phyloP scores from a whole-genome alignment of 352 stramenopile species.

The Phytophthora cactorum region DNA sequence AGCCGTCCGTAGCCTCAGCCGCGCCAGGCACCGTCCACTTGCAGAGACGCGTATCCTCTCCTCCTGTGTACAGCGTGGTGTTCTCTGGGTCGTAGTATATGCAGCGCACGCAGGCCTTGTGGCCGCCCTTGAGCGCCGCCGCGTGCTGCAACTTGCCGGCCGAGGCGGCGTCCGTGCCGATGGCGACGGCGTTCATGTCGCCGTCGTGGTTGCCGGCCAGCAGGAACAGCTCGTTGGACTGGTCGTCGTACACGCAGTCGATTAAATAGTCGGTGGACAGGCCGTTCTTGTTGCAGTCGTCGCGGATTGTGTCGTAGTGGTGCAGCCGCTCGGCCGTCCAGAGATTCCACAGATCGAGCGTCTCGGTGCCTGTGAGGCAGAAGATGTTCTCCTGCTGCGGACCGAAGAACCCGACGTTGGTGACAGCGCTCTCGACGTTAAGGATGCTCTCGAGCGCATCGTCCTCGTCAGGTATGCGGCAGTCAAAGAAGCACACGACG shows the following conservation, averaged over 20 bases:
- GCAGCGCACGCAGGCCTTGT: conserved; percentile 87
- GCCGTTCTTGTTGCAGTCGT: conserved; percentile 73
- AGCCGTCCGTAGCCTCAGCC: conserved; percentile 5
- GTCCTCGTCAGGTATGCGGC: conserved; percentile 81
- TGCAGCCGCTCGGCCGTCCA: conserved; percentile 82
- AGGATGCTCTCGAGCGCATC: conserved; percentile 91
- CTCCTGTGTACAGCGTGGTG: conserved; percentile 76
- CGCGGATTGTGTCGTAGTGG: conserved; percentile 77
- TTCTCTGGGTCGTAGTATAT: conserved; percentile 72
- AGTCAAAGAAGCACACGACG: conserved; percentile 92
- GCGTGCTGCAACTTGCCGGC: conserved; percentile 65
- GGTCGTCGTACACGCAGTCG: conserved; percentile 85
- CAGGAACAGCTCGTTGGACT: conserved; percentile 75
- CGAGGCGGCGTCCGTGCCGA: conserved; percentile 47
- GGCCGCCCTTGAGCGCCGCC: conserved; percentile 58
- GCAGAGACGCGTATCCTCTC: conserved; percentile 88
- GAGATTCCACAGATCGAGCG: conserved; percentile 91
- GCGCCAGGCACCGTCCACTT: conserved; percentile 54
- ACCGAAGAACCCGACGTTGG: conserved; percentile 90
- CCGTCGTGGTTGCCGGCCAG: conserved; percentile 81
- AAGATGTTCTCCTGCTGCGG: conserved; percentile 82
- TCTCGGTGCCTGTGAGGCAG: conserved; percentile 89
- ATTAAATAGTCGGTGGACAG: conserved; percentile 87
- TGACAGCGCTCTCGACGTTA: conserved; percentile 90
- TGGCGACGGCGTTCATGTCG: conserved; percentile 74